These are phyloP conservation scores for Musa schizocarpa DNA, from an alignment of 176 grass and related monocot genomes.

Conservation along the genomic window DNA sequence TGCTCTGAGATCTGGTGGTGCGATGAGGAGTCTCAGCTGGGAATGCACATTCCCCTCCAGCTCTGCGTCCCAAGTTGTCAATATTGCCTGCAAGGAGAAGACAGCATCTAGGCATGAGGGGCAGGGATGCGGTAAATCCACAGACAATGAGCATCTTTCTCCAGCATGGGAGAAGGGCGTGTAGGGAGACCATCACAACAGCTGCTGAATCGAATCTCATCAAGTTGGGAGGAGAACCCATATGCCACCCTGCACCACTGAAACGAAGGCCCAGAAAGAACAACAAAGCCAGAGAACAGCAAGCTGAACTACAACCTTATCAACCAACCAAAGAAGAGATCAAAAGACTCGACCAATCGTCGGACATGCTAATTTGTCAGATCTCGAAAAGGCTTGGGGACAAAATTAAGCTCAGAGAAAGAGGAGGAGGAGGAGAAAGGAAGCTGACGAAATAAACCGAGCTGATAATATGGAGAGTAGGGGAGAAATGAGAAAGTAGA, in stretches of 20 bases:
- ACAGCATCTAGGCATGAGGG: background rate
- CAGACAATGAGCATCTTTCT: slow-evolving; percentile 13
- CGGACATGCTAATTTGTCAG: background rate
- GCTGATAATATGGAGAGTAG: background rate
- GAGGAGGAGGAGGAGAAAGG: background rate
- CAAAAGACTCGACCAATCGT: too few species aligned
- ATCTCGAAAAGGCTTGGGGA: background rate
- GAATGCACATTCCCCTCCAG: slow-evolving; percentile 7
- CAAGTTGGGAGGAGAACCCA: slow-evolving; percentile 4
- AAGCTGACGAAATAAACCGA: background rate
- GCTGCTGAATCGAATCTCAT: slow-evolving; percentile 1
- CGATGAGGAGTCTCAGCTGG: background rate
- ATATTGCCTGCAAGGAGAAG: slow-evolving; percentile 9
- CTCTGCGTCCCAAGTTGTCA: background rate
- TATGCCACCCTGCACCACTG: background rate
- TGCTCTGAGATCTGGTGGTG: background rate
- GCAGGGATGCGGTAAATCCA: background rate
- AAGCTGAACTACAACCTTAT: background rate
- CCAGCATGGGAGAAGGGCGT: slow-evolving; percentile 3
- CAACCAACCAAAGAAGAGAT: background rate
- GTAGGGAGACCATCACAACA: slow-evolving; percentile 10
- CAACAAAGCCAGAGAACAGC: background rate
- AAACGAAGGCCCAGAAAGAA: background rate
- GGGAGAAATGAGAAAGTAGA: background rate
- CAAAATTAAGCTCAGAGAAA: background rate